Evolutionary conservation across 768 basidiomycete species (phyloP).

Genomic region (Pleurotus pulmonarius): DNA sequence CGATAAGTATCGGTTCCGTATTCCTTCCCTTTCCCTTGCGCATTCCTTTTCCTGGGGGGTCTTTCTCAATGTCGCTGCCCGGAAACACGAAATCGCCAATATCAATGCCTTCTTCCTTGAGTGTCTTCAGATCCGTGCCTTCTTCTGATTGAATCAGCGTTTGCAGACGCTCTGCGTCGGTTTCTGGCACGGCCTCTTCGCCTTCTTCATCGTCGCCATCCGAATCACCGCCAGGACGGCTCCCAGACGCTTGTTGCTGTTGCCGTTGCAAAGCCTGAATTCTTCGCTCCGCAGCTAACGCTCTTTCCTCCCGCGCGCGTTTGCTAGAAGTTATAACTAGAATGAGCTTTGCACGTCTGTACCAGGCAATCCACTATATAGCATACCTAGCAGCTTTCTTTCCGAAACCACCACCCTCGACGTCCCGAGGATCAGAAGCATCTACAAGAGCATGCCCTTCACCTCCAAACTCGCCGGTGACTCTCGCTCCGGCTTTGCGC

Average conservation of each 20-base stretch:
- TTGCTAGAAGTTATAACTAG: slow-evolving; percentile 42
- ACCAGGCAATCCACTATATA: background rate
- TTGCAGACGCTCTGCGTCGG: slow-evolving; percentile 10
- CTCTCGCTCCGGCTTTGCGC: slow-evolving; percentile 68
- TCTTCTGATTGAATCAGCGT: slow-evolving; percentile 5
- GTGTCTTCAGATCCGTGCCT: background rate
- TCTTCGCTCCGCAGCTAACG: slow-evolving; percentile 67
- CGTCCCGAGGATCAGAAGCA: slow-evolving; percentile 22
- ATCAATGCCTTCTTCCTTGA: slow-evolving; percentile 2
- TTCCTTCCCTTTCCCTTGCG: background rate
- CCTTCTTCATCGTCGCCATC: slow-evolving; percentile 24
- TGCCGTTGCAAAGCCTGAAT: slow-evolving; percentile 40
- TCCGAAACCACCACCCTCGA: slow-evolving; percentile 46
- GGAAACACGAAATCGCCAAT: slow-evolving; percentile 7
- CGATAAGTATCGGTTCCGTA: slow-evolving; percentile 4
- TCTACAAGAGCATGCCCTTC: slow-evolving; percentile 51
- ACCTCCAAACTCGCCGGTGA: slow-evolving; percentile 61
- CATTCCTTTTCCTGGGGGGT: background rate
- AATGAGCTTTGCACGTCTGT: too few species aligned
- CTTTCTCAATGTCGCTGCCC: background rate
- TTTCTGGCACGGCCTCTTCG: slow-evolving; percentile 12
- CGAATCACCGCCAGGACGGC: slow-evolving; percentile 16
- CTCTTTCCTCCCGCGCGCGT: slow-evolving; percentile 75
- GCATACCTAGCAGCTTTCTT: slow-evolving; percentile 66
- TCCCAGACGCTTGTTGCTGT: slow-evolving; percentile 20